phyloP scores from a whole-genome alignment of 2,329 filamentous ascomycete species.

The Hirsutella rhossiliensis region DNA sequence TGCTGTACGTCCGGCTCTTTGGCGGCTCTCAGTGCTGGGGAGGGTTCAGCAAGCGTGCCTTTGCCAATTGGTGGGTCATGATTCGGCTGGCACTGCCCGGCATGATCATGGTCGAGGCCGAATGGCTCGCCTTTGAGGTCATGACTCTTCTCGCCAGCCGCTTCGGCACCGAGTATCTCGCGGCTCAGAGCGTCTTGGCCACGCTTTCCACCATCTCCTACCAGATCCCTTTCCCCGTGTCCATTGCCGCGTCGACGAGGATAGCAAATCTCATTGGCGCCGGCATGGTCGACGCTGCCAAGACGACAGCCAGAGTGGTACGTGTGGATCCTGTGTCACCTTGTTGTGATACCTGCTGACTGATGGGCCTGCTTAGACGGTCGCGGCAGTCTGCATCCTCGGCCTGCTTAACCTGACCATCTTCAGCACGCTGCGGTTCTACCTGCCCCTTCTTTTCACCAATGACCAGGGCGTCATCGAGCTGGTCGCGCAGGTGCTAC shows the following conservation, averaged over 20 bases:
- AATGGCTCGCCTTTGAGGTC: conserved; percentile 88
- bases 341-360: not conserved
- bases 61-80: conserved; percentile 71
- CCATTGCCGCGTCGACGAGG: conserved; percentile 77
- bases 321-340: conserved; percentile 13
- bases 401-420: conserved; percentile 68
- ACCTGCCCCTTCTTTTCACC: conserved; percentile 72
- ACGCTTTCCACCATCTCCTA: conserved; percentile 72
- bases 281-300: conserved; percentile 67
- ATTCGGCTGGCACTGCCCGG: conserved; percentile 78
- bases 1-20: conserved; percentile 65
- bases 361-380: conserved; percentile 22
- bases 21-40: conserved; percentile 74
- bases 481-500: conserved; percentile 58
- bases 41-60: conserved; percentile 58
- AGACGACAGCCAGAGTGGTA: conserved; percentile 66
- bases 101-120: conserved; percentile 86
- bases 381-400: conserved; percentile 55
- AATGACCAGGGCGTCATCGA: conserved; percentile 56
- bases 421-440: conserved; percentile 54
- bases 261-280: conserved; percentile 90
- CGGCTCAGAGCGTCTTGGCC: conserved; percentile 76
- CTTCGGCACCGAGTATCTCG: conserved; percentile 67
- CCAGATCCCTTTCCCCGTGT: conserved; percentile 85
- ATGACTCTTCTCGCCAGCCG: conserved; percentile 73